Percentiles rank a stretch among this genome's conserved stretches.
phyloP scores from a whole-genome alignment of 768 basidiomycete genomes.

The Rhodocollybia butyracea region DNA sequence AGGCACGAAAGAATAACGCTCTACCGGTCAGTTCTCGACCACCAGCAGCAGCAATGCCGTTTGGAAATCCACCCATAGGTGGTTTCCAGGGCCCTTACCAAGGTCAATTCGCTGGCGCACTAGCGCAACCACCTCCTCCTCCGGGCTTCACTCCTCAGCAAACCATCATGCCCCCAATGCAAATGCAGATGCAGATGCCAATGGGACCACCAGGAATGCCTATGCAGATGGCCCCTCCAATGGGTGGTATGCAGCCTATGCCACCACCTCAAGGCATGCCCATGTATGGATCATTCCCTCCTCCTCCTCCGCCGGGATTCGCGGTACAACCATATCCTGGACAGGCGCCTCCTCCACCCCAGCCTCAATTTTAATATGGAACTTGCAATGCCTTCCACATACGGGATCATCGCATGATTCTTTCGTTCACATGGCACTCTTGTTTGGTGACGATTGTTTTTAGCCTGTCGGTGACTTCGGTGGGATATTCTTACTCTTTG shows the following conservation, averaged over 20 bases:
- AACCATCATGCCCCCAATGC: constrained; percentile 52
- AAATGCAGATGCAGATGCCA: constrained; percentile 19
- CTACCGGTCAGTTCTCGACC: constrained; percentile 76
- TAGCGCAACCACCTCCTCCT: constrained; percentile 80
- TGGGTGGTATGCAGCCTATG: constrained; percentile 24
- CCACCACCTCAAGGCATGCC: constrained; percentile 29
- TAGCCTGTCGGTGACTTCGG: neutral
- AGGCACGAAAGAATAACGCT: constrained; percentile 94
- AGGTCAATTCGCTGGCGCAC: constrained; percentile 91
- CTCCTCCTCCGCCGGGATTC: constrained; percentile 68
- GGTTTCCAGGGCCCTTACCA: constrained; percentile 77
- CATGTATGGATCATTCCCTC: constrained; percentile 28
- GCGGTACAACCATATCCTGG: constrained; percentile 42
- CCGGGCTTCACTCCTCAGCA: constrained; percentile 77
- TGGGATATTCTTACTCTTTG: neutral
- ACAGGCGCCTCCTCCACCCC: constrained; percentile 44
- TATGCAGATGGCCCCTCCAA: constrained; percentile 23
- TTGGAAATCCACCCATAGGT: constrained; percentile 64
- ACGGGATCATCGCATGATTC: neutral
- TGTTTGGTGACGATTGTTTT: constrained; percentile 3
- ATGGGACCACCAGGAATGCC: constrained; percentile 8
- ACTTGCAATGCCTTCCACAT: too few relatives aligned
- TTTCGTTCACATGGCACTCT: neutral
- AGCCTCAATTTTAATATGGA: constrained; percentile 28
- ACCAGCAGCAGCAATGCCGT: constrained; percentile 70